These are phyloP conservation scores for Jaltomata sinuosa DNA, from an alignment of 257 asterid genomes.

Conservation along the genomic window DNA sequence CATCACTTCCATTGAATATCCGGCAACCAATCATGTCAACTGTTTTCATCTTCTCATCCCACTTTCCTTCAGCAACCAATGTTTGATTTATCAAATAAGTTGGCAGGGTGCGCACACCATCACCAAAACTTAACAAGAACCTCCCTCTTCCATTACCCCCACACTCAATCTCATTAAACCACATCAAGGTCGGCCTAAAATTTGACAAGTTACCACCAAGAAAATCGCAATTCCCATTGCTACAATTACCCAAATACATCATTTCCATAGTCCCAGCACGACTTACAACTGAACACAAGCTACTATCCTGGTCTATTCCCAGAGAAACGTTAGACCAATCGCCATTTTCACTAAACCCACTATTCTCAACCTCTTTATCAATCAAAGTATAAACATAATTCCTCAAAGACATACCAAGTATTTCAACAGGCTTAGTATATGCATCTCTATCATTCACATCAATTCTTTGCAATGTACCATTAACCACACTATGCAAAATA, in stretches of 20 bases:
- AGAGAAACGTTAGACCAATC: slow-evolving; percentile 35
- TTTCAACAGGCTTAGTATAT: slow-evolving; percentile 17
- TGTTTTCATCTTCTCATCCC: slow-evolving; percentile 55
- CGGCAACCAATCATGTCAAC: slow-evolving; percentile 82
- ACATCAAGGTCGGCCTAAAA: slow-evolving; percentile 33
- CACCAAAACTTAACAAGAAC: slow-evolving; percentile 52
- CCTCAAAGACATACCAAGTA: slow-evolving; percentile 62
- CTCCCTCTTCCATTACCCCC: slow-evolving; percentile 57
- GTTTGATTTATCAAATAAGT: slow-evolving; percentile 27
- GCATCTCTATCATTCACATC: slow-evolving; percentile 11
- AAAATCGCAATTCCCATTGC: slow-evolving; percentile 48
- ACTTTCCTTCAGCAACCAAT: slow-evolving; percentile 71
- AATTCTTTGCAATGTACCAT: slow-evolving; percentile 51
- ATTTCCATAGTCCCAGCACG: slow-evolving; percentile 34
- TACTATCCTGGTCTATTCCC: slow-evolving; percentile 25
- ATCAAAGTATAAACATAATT: slow-evolving; percentile 63
- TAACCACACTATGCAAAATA: slow-evolving; percentile 56
- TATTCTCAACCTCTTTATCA: slow-evolving; percentile 34
- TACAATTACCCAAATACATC: slow-evolving; percentile 47
- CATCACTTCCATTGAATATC: slow-evolving; percentile 44
- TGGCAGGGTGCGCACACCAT: not conserved
- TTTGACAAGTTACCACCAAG: slow-evolving; percentile 29
- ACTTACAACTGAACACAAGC: slow-evolving; percentile 23
- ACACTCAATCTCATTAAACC: slow-evolving; percentile 42
- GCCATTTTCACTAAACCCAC: slow-evolving; percentile 35